phyloP scores from a whole-genome alignment of 352 stramenopile genomes.

The Nothophytophthora sp. region DNA sequence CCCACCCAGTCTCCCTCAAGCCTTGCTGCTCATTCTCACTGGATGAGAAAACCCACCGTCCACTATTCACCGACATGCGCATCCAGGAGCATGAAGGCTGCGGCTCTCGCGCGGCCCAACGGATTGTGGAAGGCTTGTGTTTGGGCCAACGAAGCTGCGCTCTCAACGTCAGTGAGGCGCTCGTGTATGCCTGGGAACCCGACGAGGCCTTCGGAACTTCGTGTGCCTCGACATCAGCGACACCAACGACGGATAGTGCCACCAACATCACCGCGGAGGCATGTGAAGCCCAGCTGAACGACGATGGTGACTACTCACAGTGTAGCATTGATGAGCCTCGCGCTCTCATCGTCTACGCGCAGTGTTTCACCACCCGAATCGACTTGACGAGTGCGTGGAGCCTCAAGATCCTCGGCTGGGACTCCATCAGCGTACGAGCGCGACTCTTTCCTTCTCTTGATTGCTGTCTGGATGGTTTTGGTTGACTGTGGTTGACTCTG shows the following conservation, averaged over 20 bases:
- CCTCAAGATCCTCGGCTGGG: slow-evolving; percentile 78
- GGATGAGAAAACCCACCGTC: slow-evolving; percentile 24
- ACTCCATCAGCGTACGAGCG: slow-evolving; percentile 65
- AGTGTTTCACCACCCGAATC: slow-evolving; percentile 81
- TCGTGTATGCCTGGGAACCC: slow-evolving; percentile 62
- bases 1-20: slow-evolving; percentile 61
- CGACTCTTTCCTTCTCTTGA: background rate
- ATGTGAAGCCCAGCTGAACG: slow-evolving; percentile 44
- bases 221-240: slow-evolving; percentile 27
- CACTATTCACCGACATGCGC: slow-evolving; percentile 57
- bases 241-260: slow-evolving; percentile 27
- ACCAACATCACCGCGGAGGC: slow-evolving; percentile 27
- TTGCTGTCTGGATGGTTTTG: background rate
- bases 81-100: slow-evolving; percentile 49
- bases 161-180: slow-evolving; percentile 60
- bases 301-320: slow-evolving; percentile 57
- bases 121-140: slow-evolving; percentile 76
- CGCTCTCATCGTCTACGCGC: slow-evolving; percentile 69
- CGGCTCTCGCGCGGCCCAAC: slow-evolving; percentile 41
- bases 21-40: slow-evolving; percentile 61
- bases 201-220: slow-evolving; percentile 37
- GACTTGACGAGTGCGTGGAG: slow-evolving; percentile 71
- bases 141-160: slow-evolving; percentile 67
- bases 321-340: slow-evolving; percentile 33
- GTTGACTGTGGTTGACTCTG: no score